Evolutionary conservation across 305 asterid genomes (phyloP).

Genomic region (Fraxinus dipetala): DNA sequence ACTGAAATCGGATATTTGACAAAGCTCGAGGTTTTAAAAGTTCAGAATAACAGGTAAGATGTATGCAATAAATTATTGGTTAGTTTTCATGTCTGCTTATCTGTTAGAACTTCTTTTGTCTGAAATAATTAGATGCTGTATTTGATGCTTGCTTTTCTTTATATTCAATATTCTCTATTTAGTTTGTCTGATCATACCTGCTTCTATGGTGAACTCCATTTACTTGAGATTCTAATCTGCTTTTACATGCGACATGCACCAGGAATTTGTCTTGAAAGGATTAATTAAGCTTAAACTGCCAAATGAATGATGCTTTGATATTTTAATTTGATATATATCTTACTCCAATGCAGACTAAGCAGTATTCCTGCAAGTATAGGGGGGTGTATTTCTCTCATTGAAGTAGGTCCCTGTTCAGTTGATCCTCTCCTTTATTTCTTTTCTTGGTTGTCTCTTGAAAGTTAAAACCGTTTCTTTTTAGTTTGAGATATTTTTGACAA

Average conservation of each 20-base stretch:
- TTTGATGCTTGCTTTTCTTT: constrained; percentile 7
- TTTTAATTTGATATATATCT: constrained; percentile 20
- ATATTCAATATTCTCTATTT: neutral
- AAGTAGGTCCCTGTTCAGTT: constrained; percentile 41
- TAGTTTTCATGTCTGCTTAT: neutral
- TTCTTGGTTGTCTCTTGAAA: neutral
- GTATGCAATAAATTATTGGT: constrained; percentile 7
- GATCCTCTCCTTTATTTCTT: neutral
- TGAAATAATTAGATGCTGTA: constrained; percentile 2
- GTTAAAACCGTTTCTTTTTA: neutral
- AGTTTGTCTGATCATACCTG: neutral
- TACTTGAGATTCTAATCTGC: neutral
- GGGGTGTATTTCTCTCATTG: constrained; percentile 67
- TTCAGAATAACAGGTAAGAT: constrained; percentile 72
- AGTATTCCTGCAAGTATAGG: constrained; percentile 63
- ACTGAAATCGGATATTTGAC: constrained; percentile 64
- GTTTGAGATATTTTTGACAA: constrained; percentile 13
- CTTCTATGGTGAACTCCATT: neutral
- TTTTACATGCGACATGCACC: neutral
- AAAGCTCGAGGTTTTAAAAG: constrained; percentile 67
- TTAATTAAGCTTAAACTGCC: constrained; percentile 10
- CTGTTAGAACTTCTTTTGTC: constrained; percentile 9
- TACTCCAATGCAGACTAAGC: constrained; percentile 55
- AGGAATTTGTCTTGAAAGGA: neutral
- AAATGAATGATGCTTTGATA: neutral